Base-by-base conservation (phyloP, 495 filamentous ascomycete genomes). In the Lophiotrema nucula region DNA sequence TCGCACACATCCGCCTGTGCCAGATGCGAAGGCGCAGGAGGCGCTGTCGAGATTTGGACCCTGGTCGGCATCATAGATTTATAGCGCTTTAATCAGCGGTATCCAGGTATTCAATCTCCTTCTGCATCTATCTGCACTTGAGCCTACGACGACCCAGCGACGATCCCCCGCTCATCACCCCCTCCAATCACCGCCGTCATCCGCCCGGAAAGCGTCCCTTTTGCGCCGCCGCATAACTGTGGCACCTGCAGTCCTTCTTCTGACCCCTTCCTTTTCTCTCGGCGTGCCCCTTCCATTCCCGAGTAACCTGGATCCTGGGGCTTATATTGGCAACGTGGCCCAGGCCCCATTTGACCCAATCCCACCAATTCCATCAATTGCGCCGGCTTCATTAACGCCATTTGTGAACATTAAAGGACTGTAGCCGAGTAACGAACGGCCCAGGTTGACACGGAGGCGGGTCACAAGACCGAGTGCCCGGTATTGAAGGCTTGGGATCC, bases 141-240 rank as follows among this genome's bases (percentile, higher is more conserved):
- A 38, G 3, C n/a, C n/a, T n/a, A n/a, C n/a, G 27, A 26, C n/a
- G 10, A 19, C 48, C 15, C 10, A 16, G 25, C 26, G 56, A 3
- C 35, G 56, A 60, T 60, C 57, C 50, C 50, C 57, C 57, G 49
- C 57, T 25, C 49, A 41, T 53, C 49, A 41, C n/a, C 43, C 37
- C 22, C 4, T 24, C 57, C 57, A 60, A 60, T 55, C 25, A 49
- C 46, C 41, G 13, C 19, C 21, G 42, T 12, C 15, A 38, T 2
- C 35, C 27, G 2, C 23, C n/a, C 48, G 19, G 22, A 19, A 27
- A 5, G 19, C 33, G 26, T 43, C 50, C 24, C 16, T 43, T 15
- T 46, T 49, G 42, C 33, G 43, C 39, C 31, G 16, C 22, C 47
- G 22, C 49, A 47, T 39, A 28, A 37, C 25, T 47, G n/a, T 38